These are phyloP conservation scores for Combretum micranthum DNA, from an alignment of 345 rosid species.

Conservation along the genomic window DNA sequence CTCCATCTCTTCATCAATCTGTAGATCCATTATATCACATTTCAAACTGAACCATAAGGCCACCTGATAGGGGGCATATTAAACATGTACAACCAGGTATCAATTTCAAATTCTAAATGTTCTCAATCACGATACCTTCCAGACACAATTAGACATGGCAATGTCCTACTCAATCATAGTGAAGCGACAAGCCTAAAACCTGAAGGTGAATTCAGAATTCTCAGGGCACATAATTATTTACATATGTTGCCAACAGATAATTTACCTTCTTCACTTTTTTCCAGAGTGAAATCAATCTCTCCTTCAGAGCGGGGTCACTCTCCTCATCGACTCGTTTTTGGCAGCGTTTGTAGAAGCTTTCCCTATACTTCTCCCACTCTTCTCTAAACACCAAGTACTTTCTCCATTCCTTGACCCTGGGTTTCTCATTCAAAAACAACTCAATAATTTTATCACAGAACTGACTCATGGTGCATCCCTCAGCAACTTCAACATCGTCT, in stretches of 20 bases:
- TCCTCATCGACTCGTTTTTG: constrained; percentile 44
- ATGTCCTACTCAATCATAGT: too few species aligned
- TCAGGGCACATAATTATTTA: too few species aligned
- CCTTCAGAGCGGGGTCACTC: constrained; percentile 44
- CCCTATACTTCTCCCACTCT: constrained; percentile 78
- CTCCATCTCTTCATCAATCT: constrained; percentile 96
- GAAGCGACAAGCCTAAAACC: too few species aligned
- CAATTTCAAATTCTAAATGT: not conserved
- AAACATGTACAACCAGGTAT: not conserved
- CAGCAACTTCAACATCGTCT: constrained; percentile 53
- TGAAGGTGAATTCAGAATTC: too few species aligned
- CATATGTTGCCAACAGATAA: not conserved
- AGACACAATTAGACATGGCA: too few species aligned
- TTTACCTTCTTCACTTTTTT: constrained; percentile 77
- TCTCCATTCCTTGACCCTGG: constrained; percentile 69
- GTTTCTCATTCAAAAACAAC: constrained; percentile 72
- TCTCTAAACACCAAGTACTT: constrained; percentile 72
- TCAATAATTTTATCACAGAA: constrained; percentile 78
- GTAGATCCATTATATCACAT: constrained; percentile 28
- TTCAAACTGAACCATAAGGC: too few species aligned
- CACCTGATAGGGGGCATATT: too few species aligned
- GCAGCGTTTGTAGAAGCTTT: constrained; percentile 63
- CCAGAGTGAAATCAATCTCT: constrained; percentile 44
- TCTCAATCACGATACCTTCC: too few species aligned
- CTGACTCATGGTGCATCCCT: constrained; percentile 63